Conservation (phyloP, 345 rosid species). For the Reutealis trisperma region DNA sequence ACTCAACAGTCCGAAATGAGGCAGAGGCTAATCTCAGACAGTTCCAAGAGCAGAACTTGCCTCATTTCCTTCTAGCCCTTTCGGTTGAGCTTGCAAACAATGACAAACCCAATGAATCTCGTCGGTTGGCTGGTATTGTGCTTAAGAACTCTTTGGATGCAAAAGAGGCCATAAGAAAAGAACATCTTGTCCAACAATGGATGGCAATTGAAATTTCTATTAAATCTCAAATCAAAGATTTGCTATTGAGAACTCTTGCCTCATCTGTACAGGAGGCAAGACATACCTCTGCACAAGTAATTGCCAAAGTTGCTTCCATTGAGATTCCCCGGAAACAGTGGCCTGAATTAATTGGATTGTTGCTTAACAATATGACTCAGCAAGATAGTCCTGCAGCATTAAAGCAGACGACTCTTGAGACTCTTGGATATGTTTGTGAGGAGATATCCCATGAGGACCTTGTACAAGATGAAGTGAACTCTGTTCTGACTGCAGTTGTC, state of each 20-base stretch:
- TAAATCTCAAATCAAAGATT: conserved; percentile 83
- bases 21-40: conserved; percentile 74
- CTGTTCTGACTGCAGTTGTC: conserved; percentile 92
- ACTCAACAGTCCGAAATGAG: conserved; percentile 69
- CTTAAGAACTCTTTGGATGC: conserved; percentile 95
- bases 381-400: conserved; percentile 51
- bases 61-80: conserved; percentile 64
- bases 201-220: conserved; percentile 51
- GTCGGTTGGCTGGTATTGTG: conserved; percentile 85
- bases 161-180: conserved; percentile 66
- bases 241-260: conserved; percentile 66
- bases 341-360: conserved; percentile 72
- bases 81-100: conserved; percentile 81
- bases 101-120: conserved; percentile 77
- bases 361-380: conserved; percentile 80
- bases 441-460: conserved; percentile 86
- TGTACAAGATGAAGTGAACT: conserved; percentile 84
- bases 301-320: conserved; percentile 87
- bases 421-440: conserved; percentile 92
- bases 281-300: conserved; percentile 88
- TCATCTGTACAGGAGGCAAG: conserved; percentile 73
- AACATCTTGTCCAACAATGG: conserved; percentile 76
- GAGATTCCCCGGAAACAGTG: conserved; percentile 92
- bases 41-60: conserved; percentile 83
- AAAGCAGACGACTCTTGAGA: conserved; percentile 90